phyloP scores from a whole-genome alignment of 1,139 yeast genomes.

The Sugiyamaella sp. region DNA sequence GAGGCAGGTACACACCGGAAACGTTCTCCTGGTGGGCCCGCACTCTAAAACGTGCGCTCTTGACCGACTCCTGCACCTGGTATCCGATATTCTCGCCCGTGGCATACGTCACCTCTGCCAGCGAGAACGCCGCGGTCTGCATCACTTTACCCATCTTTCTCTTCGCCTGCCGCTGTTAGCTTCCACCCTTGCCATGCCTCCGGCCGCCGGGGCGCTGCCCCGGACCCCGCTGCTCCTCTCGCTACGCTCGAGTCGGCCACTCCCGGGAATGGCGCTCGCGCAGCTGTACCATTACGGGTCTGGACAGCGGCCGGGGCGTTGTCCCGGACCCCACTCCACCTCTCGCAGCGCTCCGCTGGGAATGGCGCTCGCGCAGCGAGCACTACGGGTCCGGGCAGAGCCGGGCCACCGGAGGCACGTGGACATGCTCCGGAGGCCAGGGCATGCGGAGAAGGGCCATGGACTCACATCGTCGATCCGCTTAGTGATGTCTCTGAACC shows the following conservation, averaged over 20 bases:
- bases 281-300: too few species aligned
- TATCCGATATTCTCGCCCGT: constrained; percentile 94
- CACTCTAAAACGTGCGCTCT: constrained; percentile 82
- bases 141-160: constrained; percentile 97
- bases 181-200: constrained; percentile 1
- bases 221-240: constrained; percentile 2
- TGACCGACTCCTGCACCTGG: constrained; percentile 94
- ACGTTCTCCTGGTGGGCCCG: constrained; percentile 94
- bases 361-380: too few species aligned
- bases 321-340: too few species aligned
- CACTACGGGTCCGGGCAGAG: too few species aligned
- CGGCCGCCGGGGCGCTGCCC: constrained; percentile 9
- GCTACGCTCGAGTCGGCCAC: constrained; percentile 3
- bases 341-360: too few species aligned
- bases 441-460: too few species aligned
- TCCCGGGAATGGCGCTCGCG: too few species aligned
- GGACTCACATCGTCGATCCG: constrained; percentile 79
- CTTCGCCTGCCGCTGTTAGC: constrained; percentile 54
- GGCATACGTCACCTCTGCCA: constrained; percentile 96
- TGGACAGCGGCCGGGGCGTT: too few species aligned
- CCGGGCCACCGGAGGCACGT: neutral
- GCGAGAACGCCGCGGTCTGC: constrained; percentile 97
- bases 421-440: too few species aligned
- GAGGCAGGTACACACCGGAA: constrained; percentile 92
- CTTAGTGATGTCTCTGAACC: constrained; percentile 93